Conservation (phyloP, 2,329 filamentous ascomycete species). For the Neonectria sp. region DNA sequence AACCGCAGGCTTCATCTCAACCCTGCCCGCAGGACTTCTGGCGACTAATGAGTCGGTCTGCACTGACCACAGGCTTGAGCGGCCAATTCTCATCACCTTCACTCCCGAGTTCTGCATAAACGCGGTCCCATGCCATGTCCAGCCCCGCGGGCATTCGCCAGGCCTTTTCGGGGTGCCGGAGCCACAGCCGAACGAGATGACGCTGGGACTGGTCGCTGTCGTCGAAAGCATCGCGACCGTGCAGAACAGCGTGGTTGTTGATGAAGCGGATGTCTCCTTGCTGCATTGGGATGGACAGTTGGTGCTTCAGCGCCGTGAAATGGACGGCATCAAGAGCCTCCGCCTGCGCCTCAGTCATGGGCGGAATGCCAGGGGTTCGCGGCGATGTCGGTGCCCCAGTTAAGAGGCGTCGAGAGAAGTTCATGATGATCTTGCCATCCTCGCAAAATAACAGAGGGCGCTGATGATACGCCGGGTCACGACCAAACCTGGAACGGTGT, state of each 20-base stretch:
- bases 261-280: slow-evolving; percentile 68
- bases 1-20: not conserved
- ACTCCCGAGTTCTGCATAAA: not conserved
- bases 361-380: slow-evolving; percentile 67
- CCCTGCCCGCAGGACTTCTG: not conserved
- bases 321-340: slow-evolving; percentile 67
- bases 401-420: slow-evolving; percentile 14
- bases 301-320: slow-evolving; percentile 61
- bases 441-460: slow-evolving; percentile 16
- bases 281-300: slow-evolving; percentile 60
- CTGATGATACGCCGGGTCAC: slow-evolving; percentile 10
- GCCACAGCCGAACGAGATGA: slow-evolving; percentile 21
- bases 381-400: slow-evolving; percentile 48
- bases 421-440: slow-evolving; percentile 21
- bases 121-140: slow-evolving; percentile 14
- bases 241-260: slow-evolving; percentile 69
- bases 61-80: not conserved
- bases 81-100: slow-evolving; percentile 1
- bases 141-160: slow-evolving; percentile 1
- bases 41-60: not conserved
- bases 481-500: not conserved
- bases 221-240: slow-evolving; percentile 63
- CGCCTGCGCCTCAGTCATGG: slow-evolving; percentile 66
- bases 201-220: slow-evolving; percentile 13
- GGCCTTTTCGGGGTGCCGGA: slow-evolving; percentile 18